Evolutionary conservation across 73 alveolate genomes (phyloP).

Genomic region (Tetrahymena borealis): DNA sequence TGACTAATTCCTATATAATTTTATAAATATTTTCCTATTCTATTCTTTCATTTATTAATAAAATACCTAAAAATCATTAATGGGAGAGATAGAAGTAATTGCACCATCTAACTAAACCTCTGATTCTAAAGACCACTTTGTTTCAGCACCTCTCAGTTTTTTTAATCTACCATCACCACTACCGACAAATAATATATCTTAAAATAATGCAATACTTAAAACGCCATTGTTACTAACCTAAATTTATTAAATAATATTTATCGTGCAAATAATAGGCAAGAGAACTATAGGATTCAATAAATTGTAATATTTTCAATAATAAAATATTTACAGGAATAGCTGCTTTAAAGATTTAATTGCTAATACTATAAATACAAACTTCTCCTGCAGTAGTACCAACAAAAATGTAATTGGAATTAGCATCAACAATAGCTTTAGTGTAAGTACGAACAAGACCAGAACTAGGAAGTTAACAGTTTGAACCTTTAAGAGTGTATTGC

Average conservation of each 20-base stretch:
- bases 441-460: slow-evolving; percentile 80
- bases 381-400: slow-evolving; percentile 89
- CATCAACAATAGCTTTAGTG: slow-evolving; percentile 62
- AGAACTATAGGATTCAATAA: no score
- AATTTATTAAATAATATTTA: not conserved
- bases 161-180: slow-evolving; percentile 94
- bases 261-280: no score
- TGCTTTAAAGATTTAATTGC: slow-evolving; percentile 69
- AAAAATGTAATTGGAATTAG: slow-evolving; percentile 59
- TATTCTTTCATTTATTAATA: not conserved
- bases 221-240: slow-evolving; percentile 67
- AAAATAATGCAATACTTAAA: slow-evolving; percentile 56
- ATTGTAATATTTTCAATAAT: no score
- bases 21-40: not conserved
- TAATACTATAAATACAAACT: slow-evolving; percentile 64
- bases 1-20: slow-evolving; percentile 63
- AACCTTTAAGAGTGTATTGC: slow-evolving; percentile 59
- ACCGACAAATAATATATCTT: slow-evolving; percentile 67
- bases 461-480: slow-evolving; percentile 66
- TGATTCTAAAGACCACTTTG: slow-evolving; percentile 64
- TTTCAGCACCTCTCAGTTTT: slow-evolving; percentile 62
- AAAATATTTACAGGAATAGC: slow-evolving; percentile 58
- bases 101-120: slow-evolving; percentile 77
- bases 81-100: slow-evolving; percentile 64
- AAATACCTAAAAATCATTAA: slow-evolving; percentile 42